A percentile compares a stretch with the other conserved stretches of the same genome.
Conservation (phyloP, 768 basidiomycete genomes). For the Naematelia aurantialba region DNA sequence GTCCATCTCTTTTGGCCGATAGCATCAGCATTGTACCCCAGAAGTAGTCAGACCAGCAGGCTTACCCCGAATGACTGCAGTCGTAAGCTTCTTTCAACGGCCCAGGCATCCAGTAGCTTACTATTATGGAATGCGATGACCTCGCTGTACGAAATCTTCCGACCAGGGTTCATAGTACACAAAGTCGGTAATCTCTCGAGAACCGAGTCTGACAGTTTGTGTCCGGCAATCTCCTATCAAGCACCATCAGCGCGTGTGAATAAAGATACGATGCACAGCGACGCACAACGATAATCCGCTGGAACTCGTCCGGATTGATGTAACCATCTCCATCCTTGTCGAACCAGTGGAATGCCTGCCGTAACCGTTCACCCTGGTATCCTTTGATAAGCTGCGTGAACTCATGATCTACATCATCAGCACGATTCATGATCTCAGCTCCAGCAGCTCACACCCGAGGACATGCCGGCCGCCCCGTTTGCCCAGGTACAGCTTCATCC, state of each 20-base stretch:
- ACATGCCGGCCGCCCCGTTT: conserved; percentile 87
- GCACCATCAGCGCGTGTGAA: conserved; percentile 42
- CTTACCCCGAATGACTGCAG: conserved; percentile 24
- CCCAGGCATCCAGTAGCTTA: background rate
- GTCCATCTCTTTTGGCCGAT: conserved; percentile 68
- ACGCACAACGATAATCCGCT: conserved; percentile 84
- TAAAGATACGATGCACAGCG: conserved; percentile 58
- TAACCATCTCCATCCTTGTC: conserved; percentile 89
- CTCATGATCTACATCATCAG: conserved; percentile 66
- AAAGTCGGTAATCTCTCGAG: conserved; percentile 88
- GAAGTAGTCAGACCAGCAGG: background rate
- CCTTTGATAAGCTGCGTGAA: conserved; percentile 99
- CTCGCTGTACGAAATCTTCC: conserved; percentile 91
- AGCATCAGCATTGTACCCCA: background rate
- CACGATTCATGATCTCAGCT: background rate
- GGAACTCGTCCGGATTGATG: conserved; percentile 89
- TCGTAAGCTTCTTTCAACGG: conserved; percentile 5
- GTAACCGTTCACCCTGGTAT: conserved; percentile 91
- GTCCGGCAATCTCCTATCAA: conserved; percentile 78
- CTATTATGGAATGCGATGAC: conserved; percentile 94
- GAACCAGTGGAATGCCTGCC: conserved; percentile 90
- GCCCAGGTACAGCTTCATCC: conserved; percentile 94
- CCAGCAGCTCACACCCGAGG: conserved; percentile 67
- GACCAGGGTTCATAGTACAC: conserved; percentile 81
- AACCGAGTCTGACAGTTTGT: conserved; percentile 91